These are phyloP conservation scores for Penicillium bovifimosum DNA, from an alignment of 495 filamentous ascomycete species.

Conservation along the genomic window DNA sequence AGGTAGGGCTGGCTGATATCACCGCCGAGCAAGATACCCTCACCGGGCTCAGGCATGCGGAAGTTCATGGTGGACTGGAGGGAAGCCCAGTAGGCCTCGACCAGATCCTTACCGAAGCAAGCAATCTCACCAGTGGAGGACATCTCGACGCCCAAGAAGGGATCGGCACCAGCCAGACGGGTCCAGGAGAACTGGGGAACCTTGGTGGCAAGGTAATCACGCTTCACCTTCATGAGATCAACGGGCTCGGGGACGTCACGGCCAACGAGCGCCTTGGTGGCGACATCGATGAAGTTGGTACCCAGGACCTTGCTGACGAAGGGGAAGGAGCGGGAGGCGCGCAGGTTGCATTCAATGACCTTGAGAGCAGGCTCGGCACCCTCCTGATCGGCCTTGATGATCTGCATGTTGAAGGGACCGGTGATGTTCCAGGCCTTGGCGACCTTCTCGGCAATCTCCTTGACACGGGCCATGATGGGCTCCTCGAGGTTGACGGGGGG, in stretches of 20 bases:
- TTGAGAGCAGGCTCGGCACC: conserved; percentile 72
- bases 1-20: conserved; percentile 64
- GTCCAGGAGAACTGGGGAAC: conserved; percentile 99
- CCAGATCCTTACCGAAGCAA: conserved; percentile 91
- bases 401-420: conserved; percentile 99
- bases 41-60: conserved; percentile 84
- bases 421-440: conserved; percentile 96
- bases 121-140: conserved; percentile 94
- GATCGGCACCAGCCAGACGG: conserved; percentile 93
- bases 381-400: conserved; percentile 81
- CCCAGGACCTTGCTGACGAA: conserved; percentile 97
- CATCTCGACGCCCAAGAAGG: conserved; percentile 98
- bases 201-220: conserved; percentile 92
- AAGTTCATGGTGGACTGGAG: conserved; percentile 99
- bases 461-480: conserved; percentile 71
- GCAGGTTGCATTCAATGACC: conserved; percentile 98
- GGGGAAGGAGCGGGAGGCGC: conserved; percentile 95
- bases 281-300: conserved; percentile 94
- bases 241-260: conserved; percentile 78
- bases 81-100: conserved; percentile 96
- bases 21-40: conserved; percentile 91
- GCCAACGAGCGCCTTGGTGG: conserved; percentile 86
- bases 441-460: conserved; percentile 93
- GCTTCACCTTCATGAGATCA: conserved; percentile 83
- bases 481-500: conserved; percentile 75